Evolutionary conservation across 192 early-diverging fungal genomes (phyloP).

Genomic region (Cetraspora pellucida): DNA sequence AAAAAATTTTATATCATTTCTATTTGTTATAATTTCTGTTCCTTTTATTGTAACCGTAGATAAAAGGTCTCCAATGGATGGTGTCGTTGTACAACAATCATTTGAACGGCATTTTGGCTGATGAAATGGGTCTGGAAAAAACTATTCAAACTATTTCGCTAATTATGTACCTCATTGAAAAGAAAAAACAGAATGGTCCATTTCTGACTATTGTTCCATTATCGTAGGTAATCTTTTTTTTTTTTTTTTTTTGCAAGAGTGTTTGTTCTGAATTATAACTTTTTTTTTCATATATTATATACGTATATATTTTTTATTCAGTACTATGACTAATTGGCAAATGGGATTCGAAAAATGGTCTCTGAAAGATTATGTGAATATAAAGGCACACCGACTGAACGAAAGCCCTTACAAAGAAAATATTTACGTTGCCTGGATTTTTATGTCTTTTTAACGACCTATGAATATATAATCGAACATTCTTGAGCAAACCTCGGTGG

Average conservation of each 20-base stretch:
- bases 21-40: neutral
- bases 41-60: conserved; percentile 32
- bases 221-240: conserved; percentile 63
- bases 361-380: conserved; percentile 84
- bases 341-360: conserved; percentile 95
- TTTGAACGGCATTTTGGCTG: conserved; percentile 96
- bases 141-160: conserved; percentile 96
- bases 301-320: conserved; percentile 34
- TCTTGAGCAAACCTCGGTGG: conserved; percentile 92
- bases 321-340: conserved; percentile 95
- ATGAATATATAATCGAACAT: conserved; percentile 88
- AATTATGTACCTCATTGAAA: conserved; percentile 95
- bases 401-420: conserved; percentile 66
- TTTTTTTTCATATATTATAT: no score
- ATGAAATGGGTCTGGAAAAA: conserved; percentile 91
- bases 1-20: neutral
- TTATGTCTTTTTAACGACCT: conserved; percentile 96
- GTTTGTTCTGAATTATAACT: neutral
- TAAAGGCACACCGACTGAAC: conserved; percentile 82
- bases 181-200: conserved; percentile 91
- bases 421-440: conserved; percentile 78
- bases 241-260: conserved; percentile 54
- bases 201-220: conserved; percentile 95
- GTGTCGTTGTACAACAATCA: conserved; percentile 98
- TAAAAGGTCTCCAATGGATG: conserved; percentile 99